Base-by-base conservation (phyloP, 352 stramenopile genomes). In the Sclerospora graminicola region DNA sequence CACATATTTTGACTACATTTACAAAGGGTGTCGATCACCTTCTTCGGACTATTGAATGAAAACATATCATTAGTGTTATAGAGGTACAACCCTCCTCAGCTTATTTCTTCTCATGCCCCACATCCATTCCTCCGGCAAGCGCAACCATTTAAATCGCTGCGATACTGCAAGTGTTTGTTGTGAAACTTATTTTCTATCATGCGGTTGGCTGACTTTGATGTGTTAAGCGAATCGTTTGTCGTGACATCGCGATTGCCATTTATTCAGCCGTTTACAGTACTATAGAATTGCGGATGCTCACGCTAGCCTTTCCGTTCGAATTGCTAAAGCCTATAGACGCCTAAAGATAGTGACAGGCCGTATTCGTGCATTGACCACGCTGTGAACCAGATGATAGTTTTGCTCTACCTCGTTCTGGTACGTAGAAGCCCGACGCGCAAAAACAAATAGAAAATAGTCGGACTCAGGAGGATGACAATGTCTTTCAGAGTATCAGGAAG, bases 261-360 rank as follows among this genome's bases (percentile, higher is more conserved):
- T 39, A 45, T 85, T 15, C 78, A 88, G 49, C 70, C 77, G 8
- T 74, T 86, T 27, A 69, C 69, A 9, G n/a, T n/a, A n/a, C n/a
- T n/a, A 84, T 89, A 60, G 73, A 64, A 0, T 45, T 57, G 10
- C 44, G 88, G 5, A 60, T 77, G 37, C 40, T 86, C 15, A 48
- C 76, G 36, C 48, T 89, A 19, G 47, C 55, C 5, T 71, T 89
- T 28, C 79, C 79, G 7, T 81, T 87, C 24, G 76, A 91, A 58
- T 55, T 91, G 39, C 37, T 88, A 11, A 69, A 80, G 5, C 61
- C 76, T 4, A 62, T 83, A 24, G 76, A 84, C 34, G 63, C 56
- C 20, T 87, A n/a, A 89, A 45, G 79, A 91, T 55, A 86, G 76
- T 57, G 76, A 91, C 57, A 88, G 76, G 76, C 41, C 84, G 34